Conservation (phyloP, 768 basidiomycete species). For the Tremella fuciformis region DNA sequence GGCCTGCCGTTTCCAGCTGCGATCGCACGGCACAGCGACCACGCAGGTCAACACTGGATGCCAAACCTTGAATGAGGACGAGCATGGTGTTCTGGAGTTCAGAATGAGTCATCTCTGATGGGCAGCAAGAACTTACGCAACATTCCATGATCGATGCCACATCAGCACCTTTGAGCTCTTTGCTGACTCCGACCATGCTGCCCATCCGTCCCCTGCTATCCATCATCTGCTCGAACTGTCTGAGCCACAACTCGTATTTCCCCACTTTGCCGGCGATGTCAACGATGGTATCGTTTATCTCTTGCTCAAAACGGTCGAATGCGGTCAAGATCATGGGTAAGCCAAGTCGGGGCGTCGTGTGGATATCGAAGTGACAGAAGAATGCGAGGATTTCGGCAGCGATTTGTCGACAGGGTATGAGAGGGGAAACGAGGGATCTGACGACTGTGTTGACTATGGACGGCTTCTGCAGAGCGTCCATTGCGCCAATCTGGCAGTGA, state of each 20-base stretch:
- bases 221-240: slow-evolving; percentile 69
- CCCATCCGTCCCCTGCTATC: slow-evolving; percentile 91
- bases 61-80: slow-evolving; percentile 26
- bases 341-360: slow-evolving; percentile 54
- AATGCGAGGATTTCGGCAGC: slow-evolving; percentile 76
- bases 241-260: slow-evolving; percentile 83
- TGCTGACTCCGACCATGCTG: slow-evolving; percentile 88
- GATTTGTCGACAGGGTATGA: slow-evolving; percentile 72
- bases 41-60: slow-evolving; percentile 31
- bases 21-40: slow-evolving; percentile 68
- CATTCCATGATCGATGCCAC: slow-evolving; percentile 57
- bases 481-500: slow-evolving; percentile 60
- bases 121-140: slow-evolving; percentile 30
- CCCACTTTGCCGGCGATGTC: slow-evolving; percentile 39
- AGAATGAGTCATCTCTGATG: not conserved
- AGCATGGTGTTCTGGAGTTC: slow-evolving; percentile 25
- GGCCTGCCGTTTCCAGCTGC: slow-evolving; percentile 84
- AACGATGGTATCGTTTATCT: slow-evolving; percentile 26
- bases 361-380: slow-evolving; percentile 64
- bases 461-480: slow-evolving; percentile 70
- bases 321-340: slow-evolving; percentile 70
- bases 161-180: slow-evolving; percentile 63
- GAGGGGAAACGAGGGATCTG: slow-evolving; percentile 75
- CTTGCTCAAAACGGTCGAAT: slow-evolving; percentile 57
- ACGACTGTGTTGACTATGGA: slow-evolving; percentile 74